Conservation (phyloP, 2,329 filamentous ascomycete species). For the Trichoderma guizhouense region DNA sequence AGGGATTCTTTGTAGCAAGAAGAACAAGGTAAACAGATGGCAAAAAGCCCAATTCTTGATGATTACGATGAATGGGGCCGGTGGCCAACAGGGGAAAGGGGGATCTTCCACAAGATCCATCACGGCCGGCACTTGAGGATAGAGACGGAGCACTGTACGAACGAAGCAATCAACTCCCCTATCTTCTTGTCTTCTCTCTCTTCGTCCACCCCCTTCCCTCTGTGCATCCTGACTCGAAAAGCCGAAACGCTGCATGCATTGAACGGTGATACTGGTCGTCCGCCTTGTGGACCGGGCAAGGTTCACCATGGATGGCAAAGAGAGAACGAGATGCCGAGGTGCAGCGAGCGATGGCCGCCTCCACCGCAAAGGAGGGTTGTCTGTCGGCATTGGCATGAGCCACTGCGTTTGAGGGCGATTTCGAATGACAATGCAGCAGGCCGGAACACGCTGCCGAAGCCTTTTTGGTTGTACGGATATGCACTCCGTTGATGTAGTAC, state of each 20-base stretch:
- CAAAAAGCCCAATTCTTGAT: background rate
- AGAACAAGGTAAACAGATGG: background rate
- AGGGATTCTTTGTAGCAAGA: background rate
- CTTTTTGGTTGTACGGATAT: background rate
- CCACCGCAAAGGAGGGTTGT: background rate
- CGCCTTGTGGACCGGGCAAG: background rate
- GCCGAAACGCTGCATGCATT: background rate
- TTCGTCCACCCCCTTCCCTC: background rate
- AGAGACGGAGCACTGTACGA: too few species aligned
- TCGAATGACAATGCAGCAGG: background rate
- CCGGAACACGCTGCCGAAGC: conserved; percentile 4
- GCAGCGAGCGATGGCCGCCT: background rate
- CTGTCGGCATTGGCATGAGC: background rate
- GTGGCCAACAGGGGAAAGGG: background rate
- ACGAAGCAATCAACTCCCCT: background rate
- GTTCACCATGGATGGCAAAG: background rate
- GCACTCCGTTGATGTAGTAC: too few species aligned
- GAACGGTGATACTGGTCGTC: background rate
- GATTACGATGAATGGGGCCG: background rate
- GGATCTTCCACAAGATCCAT: background rate
- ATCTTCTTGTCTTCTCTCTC: background rate
- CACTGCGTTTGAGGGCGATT: background rate
- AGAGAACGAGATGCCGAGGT: background rate
- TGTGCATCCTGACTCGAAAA: background rate
- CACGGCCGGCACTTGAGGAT: background rate